Evolutionary conservation across 305 asterid species (phyloP).

Genomic region (Solanum hybrid): DNA sequence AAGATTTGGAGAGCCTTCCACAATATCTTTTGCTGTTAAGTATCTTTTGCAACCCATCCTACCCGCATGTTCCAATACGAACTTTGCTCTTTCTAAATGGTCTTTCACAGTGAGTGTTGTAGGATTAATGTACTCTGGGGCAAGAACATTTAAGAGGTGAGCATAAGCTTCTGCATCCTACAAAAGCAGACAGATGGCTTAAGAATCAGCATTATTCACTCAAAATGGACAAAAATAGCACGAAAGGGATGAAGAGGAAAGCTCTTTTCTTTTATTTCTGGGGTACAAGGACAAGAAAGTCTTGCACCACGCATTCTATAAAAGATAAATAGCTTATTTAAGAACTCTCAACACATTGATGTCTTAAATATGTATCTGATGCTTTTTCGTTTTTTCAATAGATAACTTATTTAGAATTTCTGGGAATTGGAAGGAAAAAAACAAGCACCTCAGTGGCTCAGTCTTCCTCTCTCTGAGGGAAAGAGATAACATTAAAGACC

Average conservation of each 20-base stretch:
- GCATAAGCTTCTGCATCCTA: conserved; percentile 98
- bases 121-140: conserved; percentile 77
- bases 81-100: conserved; percentile 65
- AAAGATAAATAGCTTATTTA: neutral
- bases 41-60: conserved; percentile 95
- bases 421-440: neutral
- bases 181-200: conserved; percentile 5
- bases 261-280: neutral
- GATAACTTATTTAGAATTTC: neutral
- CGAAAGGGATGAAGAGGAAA: neutral
- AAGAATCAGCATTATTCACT: neutral
- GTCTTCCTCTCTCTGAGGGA: neutral
- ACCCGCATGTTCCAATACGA: conserved; percentile 92
- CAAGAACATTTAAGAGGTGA: conserved; percentile 79
- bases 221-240: neutral
- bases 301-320: neutral
- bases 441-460: neutral
- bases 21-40: conserved; percentile 87
- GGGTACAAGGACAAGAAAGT: neutral
- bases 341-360: neutral
- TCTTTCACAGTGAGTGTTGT: conserved; percentile 55
- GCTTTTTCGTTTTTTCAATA: neutral
- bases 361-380: neutral
- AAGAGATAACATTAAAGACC: neutral
- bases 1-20: conserved; percentile 92